phyloP scores from a whole-genome alignment of 306 rosid species.

The Luffa aegyptiaca region DNA sequence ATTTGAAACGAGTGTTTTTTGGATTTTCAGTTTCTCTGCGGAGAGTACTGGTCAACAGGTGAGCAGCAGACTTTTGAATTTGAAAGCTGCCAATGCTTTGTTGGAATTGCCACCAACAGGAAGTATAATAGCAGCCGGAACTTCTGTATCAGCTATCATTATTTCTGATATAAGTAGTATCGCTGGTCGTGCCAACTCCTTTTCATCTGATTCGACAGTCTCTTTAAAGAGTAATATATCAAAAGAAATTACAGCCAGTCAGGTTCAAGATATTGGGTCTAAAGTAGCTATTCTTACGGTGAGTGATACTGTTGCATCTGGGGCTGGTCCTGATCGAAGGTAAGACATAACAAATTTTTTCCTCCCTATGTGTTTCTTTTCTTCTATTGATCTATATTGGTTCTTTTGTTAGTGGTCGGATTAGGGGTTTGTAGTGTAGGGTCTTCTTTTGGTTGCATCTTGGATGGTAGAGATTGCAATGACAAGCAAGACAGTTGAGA shows the following conservation, averaged over 20 bases:
- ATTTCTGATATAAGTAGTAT: conserved; percentile 44
- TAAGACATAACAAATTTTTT: background rate
- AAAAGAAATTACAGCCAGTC: conserved; percentile 21
- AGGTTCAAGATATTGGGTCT: conserved; percentile 26
- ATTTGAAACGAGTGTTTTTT: background rate
- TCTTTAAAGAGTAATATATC: conserved; percentile 19
- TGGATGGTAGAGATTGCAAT: background rate
- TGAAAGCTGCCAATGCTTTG: conserved; percentile 89
- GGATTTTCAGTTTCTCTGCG: conserved; percentile 66
- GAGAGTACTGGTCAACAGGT: conserved; percentile 84
- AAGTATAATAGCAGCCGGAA: conserved; percentile 47
- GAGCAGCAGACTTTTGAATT: conserved; percentile 77
- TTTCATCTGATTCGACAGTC: conserved; percentile 18
- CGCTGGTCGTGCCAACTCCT: conserved; percentile 14
- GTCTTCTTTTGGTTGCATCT: background rate
- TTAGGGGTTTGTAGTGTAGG: background rate
- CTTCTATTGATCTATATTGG: background rate
- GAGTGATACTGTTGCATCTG: conserved; percentile 84
- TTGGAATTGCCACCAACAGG: conserved; percentile 75
- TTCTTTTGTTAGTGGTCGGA: background rate
- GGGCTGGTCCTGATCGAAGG: conserved; percentile 94
- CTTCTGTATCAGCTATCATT: conserved; percentile 50
- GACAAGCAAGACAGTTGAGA: background rate
- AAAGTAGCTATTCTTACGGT: conserved; percentile 84
- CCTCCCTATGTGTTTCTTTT: background rate